Conservation (phyloP, 139 green algal genomes). For the Dunaliella sp. region DNA sequence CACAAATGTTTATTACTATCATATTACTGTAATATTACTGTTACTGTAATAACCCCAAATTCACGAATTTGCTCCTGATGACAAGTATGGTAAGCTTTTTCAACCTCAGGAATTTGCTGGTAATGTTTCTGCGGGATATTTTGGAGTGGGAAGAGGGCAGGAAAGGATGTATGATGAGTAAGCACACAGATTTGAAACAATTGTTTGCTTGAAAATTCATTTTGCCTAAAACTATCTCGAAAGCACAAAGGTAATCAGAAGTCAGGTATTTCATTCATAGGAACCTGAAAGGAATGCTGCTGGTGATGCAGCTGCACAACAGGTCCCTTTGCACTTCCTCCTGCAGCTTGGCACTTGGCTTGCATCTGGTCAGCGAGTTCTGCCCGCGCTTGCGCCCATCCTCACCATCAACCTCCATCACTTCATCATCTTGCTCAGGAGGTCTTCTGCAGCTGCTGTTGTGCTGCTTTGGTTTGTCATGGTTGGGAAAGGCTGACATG, state of each 20-base stretch:
- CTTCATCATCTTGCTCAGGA: not conserved
- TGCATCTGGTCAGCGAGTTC: not conserved
- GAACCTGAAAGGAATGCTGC: too few species aligned
- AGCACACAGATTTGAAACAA: not conserved
- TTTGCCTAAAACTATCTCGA: not conserved
- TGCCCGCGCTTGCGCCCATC: too few species aligned
- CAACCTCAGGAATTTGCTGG: not conserved
- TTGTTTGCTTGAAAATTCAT: not conserved
- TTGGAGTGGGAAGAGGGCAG: not conserved
- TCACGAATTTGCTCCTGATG: not conserved
- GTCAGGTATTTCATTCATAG: not conserved
- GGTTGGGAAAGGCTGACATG: not conserved
- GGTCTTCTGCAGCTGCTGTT: not conserved
- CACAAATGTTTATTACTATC: too few species aligned
- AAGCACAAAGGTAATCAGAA: not conserved
- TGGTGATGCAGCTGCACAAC: not conserved
- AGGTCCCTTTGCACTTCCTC: not conserved
- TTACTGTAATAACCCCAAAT: not conserved
- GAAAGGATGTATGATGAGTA: not conserved
- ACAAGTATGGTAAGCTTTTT: not conserved
- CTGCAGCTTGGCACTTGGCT: not conserved
- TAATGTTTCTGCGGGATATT: not conserved
- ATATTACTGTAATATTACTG: not conserved
- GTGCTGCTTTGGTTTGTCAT: not conserved
- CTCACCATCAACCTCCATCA: not conserved